phyloP scores from a whole-genome alignment of 768 basidiomycete genomes.

The Suillus paluster region DNA sequence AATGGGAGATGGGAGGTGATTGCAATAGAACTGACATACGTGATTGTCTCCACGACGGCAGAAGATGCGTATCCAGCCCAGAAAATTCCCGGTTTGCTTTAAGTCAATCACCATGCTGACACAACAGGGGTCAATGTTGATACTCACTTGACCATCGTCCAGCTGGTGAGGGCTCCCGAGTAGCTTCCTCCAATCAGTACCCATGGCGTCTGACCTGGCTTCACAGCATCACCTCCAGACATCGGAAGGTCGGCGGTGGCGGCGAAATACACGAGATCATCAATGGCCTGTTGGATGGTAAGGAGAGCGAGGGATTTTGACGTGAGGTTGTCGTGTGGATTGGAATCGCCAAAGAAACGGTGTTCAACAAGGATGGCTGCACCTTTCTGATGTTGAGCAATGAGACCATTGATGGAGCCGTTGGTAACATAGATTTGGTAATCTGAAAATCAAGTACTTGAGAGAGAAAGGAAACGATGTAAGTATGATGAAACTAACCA shows the following conservation, averaged over 20 bases:
- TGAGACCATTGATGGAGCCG: constrained; percentile 61
- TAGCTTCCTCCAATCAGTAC: constrained; percentile 49
- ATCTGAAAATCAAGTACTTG: constrained; percentile 13
- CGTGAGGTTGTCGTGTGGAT: constrained; percentile 64
- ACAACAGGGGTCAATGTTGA: neutral
- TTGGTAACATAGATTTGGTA: constrained; percentile 63
- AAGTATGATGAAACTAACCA: constrained; percentile 20
- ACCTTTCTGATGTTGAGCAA: constrained; percentile 69
- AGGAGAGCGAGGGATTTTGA: constrained; percentile 60
- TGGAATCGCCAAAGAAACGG: constrained; percentile 76
- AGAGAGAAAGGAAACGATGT: neutral
- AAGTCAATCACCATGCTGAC: neutral
- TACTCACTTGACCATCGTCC: constrained; percentile 70
- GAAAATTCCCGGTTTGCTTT: constrained; percentile 44
- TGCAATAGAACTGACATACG: constrained; percentile 31
- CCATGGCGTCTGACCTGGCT: constrained; percentile 54
- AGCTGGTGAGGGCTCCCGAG: constrained; percentile 54
- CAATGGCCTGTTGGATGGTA: constrained; percentile 76
- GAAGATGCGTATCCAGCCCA: constrained; percentile 50
- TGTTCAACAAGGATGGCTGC: constrained; percentile 70
- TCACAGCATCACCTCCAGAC: constrained; percentile 64
- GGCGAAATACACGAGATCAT: constrained; percentile 73
- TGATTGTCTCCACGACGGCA: constrained; percentile 50
- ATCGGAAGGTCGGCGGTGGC: constrained; percentile 68
- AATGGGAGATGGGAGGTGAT: neutral